A percentile compares a stretch with the other conserved stretches of the same genome.
Evolutionary conservation across 352 stramenopile genomes (phyloP).

Genomic region (Pseudoperonospora humuli): DNA sequence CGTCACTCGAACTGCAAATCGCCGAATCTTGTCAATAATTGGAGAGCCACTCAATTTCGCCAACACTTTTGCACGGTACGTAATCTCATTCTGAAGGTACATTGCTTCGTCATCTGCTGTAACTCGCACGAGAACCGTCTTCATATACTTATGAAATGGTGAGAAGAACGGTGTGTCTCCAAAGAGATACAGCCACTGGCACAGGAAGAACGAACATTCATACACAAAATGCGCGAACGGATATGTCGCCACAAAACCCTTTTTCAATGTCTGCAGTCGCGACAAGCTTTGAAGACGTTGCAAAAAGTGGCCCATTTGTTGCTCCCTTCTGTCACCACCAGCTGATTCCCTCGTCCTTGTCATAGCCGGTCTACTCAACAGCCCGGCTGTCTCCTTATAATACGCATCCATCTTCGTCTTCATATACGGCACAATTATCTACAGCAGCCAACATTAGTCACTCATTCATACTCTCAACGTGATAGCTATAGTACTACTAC

Average conservation of each 20-base stretch:
- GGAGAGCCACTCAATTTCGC: slow-evolving; percentile 36
- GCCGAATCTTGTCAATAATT: slow-evolving; percentile 34
- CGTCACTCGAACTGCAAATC: slow-evolving; percentile 36
- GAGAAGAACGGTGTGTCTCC: slow-evolving; percentile 79
- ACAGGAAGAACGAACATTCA: slow-evolving; percentile 75
- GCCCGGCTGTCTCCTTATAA: slow-evolving; percentile 37
- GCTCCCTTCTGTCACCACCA: slow-evolving; percentile 1
- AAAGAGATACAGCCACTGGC: slow-evolving; percentile 85
- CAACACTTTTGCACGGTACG: slow-evolving; percentile 45
- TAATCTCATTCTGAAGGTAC: slow-evolving; percentile 46
- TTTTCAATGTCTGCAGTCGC: slow-evolving; percentile 43
- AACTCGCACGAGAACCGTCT: slow-evolving; percentile 65
- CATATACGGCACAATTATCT: slow-evolving; percentile 70
- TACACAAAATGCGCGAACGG: slow-evolving; percentile 74
- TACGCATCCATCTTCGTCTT: slow-evolving; percentile 72
- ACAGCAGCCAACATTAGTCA: slow-evolving; percentile 2
- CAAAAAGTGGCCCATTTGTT: slow-evolving; percentile 32
- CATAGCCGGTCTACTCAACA: slow-evolving; percentile 15
- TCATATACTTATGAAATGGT: slow-evolving; percentile 62
- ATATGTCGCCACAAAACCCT: slow-evolving; percentile 56
- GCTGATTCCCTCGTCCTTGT: background rate
- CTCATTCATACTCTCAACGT: background rate
- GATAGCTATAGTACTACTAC: slow-evolving; percentile 4
- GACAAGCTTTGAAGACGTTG: slow-evolving; percentile 37
- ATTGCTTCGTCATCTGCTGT: slow-evolving; percentile 58